Base-by-base conservation (phyloP, 2,329 filamentous ascomycete genomes). In the Thielaviopsis ethacetica region DNA sequence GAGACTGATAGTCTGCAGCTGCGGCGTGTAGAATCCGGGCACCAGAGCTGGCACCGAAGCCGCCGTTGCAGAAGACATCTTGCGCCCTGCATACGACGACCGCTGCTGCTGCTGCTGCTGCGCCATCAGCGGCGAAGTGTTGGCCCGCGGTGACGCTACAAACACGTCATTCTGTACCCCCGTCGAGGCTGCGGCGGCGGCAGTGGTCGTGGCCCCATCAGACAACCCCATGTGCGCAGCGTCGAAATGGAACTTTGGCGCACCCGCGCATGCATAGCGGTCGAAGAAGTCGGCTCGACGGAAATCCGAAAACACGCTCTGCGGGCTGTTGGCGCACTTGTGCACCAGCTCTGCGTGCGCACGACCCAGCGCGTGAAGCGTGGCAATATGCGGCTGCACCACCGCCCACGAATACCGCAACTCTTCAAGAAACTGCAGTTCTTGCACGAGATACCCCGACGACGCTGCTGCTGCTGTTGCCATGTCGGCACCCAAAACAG, bases 361-460 rank as follows among this genome's bases (percentile, higher is more conserved):
- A 26, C 79, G 80, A 67, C 86, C 91, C 12, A 94, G 85, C 9
- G 77, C 80, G 69, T 91, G 86, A 5, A 95, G 73, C 2, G 86
- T 87, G 63, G 91, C 85, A 3, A 84, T 79, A 65, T 94, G 88
- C 65, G 91, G 86, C 64, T 91, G 85, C 0, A 89, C 81, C 26
- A 83, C 85, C 0, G 85, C 81, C 87, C 88, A 93, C 0, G 82
- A 77, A 64, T 84, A 85, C n/a, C 24, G 79, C 50, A 93, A 72
- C 69, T 91, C 87, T 59, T 79, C 80, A 26, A 94, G 74, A 65
- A 90, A 85, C 63, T 89, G 83, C 83, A 91, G 88, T 67, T 89
- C 88, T 21, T 84, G 77, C 0, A 84, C 82, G 7, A 94, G 10
- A 34, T 34, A 10, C 2, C 7, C 30, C 5, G 7, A 12, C 10